phyloP scores from a whole-genome alignment of 2,329 filamentous ascomycete genomes.

The Fusarium fujikuroi region DNA sequence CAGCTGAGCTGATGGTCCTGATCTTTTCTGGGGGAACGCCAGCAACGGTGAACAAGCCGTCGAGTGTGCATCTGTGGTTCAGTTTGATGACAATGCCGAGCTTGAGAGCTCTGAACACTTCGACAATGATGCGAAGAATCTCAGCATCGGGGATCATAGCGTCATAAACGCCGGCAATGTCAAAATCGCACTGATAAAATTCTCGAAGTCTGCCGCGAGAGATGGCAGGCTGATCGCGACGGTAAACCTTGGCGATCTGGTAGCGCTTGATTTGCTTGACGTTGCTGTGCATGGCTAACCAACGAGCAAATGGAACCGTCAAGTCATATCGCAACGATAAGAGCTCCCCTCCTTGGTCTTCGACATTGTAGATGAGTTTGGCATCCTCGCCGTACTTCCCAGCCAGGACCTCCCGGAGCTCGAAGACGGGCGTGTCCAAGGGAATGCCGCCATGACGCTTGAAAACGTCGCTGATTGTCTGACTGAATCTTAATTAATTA shows the following conservation, averaged over 20 bases:
- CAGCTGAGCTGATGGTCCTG: background rate
- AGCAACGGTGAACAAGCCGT: background rate
- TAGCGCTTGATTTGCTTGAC: background rate
- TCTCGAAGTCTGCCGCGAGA: background rate
- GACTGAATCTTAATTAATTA: background rate
- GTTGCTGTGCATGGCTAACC: background rate
- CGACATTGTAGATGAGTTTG: background rate
- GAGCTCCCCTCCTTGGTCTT: background rate
- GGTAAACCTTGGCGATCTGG: background rate
- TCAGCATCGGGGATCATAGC: background rate
- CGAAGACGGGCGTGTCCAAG: background rate
- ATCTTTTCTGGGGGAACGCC: background rate
- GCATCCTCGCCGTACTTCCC: background rate
- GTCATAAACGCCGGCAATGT: background rate
- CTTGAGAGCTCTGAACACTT: background rate
- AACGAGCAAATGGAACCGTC: background rate
- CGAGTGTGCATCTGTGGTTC: background rate
- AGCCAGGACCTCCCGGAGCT: background rate
- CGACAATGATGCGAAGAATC: background rate
- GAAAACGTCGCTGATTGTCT: background rate
- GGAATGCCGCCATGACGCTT: background rate
- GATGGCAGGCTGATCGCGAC: background rate
- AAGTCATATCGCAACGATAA: background rate
- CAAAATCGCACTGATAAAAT: background rate
- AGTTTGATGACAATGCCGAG: background rate